Evolutionary conservation across 495 filamentous ascomycete species (phyloP), one percentile per base, ranked within the genome.

Genomic region (Xanthoparmelia taractica): DNA sequence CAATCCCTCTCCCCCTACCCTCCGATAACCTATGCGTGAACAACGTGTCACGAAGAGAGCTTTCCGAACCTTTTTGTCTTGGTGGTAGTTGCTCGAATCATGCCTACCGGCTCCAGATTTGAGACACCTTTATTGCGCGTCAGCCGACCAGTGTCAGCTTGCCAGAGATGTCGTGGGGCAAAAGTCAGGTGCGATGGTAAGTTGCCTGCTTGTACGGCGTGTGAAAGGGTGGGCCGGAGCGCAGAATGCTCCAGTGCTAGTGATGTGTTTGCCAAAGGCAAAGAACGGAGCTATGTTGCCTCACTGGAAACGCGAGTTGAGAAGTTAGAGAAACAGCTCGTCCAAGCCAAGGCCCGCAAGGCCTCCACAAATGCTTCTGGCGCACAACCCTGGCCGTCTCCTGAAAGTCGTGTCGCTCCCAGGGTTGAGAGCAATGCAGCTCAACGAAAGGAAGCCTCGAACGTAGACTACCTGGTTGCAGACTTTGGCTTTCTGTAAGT

Each of bases 171-270:
- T 78, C 87, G 93, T 57, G 82, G 85, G 54, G 92, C 92, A 57
- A 97, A 97, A 77, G 90, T 96, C 73, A 96, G 87, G 82, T 97
- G 93, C 66, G 93, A 97, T 77, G 92, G 92, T 59, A 96, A 96
- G 71, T 79, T 97, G 23, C 93, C 93, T 18, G 89, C 91, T 25
- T 97, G 93, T 71, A 91, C 90, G 20, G 91, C 93, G 29, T 96
- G 93, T 69, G 92, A 96, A 71, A 88, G 88, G 71, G 87, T 87
- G 11, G 89, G 89, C 47, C 88, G 87, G 60, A 84, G 85, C 48
- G 82, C 79, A 66, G 89, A 90, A 65, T 97, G 93, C 72, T 93
- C 91, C n/a, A 89, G 90, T 43, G 90, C 92, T 3, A 96, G 90
- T 64, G 93, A 96, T 70, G 89, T 96, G 73, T 96, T 96, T 73